A percentile compares a stretch with the other conserved stretches of the same genome.
Evolutionary conservation across 768 basidiomycete species (phyloP).

Genomic region (Mycena galericulata): DNA sequence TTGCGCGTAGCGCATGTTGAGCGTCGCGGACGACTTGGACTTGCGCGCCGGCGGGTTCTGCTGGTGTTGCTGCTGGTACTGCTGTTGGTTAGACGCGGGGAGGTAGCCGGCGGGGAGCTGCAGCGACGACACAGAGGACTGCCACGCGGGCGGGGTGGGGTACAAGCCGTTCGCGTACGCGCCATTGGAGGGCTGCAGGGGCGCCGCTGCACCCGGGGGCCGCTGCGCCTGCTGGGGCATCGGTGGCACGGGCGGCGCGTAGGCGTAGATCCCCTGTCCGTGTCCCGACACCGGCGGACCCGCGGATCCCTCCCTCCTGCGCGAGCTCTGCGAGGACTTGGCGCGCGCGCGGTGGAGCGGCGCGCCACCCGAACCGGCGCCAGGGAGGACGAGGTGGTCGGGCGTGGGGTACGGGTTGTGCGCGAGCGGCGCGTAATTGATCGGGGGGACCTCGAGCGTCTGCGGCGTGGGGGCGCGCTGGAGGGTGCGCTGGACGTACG

Average conservation of each 20-base stretch:
- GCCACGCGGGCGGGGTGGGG: not conserved
- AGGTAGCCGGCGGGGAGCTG: not conserved
- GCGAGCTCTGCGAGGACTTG: constrained; percentile 14
- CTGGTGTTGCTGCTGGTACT: too few species aligned
- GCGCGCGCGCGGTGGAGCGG: constrained; percentile 5
- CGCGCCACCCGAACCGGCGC: not conserved
- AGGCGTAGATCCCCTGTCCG: too few species aligned
- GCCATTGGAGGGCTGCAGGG: constrained; percentile 14
- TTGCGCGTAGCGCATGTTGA: constrained; percentile 8
- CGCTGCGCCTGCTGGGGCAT: constrained; percentile 4
- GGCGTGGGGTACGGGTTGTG: constrained; percentile 21
- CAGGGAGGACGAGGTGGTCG: constrained; percentile 5
- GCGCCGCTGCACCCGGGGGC: constrained; percentile 24
- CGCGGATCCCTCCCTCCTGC: not conserved
- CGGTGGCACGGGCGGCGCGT: not conserved
- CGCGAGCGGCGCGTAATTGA: constrained; percentile 20
- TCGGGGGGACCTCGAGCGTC: constrained; percentile 16
- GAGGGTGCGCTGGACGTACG: constrained; percentile 11
- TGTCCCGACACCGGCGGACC: not conserved
- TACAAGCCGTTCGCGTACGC: constrained; percentile 23
- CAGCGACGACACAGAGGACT: not conserved
- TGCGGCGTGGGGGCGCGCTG: constrained; percentile 7
- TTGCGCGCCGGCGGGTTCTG: not conserved
- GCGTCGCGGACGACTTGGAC: constrained; percentile 19
- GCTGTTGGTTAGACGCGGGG: too few species aligned